Evolutionary conservation across 345 rosid genomes (phyloP), one percentile per base, ranked within the genome.

Genomic region (Mallotus nudiflorus): DNA sequence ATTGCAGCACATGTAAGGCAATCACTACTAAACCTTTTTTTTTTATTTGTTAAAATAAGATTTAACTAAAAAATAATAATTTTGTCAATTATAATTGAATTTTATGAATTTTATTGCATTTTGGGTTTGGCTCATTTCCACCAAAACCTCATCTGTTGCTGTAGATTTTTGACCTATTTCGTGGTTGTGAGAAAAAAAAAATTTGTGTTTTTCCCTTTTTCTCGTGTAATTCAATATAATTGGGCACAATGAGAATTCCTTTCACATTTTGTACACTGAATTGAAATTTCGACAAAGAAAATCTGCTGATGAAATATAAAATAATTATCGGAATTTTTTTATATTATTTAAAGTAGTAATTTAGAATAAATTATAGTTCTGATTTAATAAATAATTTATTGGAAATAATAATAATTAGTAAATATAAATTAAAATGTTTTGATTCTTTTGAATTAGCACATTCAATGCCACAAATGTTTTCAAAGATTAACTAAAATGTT

Each of bases 101-200:
- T 67, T 42, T 6, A 0, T 40, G 15, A 7, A 31, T 66, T 58
- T 27, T n/a, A 63, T 39, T 39, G 52, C 24, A 13, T 9, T 76
- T 1, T 61, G 62, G 65, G 79, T 39, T 75, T 40, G 78, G 83
- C 58, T 55, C 25, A 46, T 66, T 33, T 61, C 80, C 78, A 76
- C 73, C 49, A 33, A 1, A 49, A 19, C 37, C 40, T 28, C 0
- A 52, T 42, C n/a, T 29, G 44, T 27, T 42, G 0, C 28, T 9
- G 46, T 20, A 22, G 51, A 19, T 22, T 14, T 13, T 35, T 22
- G 70, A 58, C 42, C 44, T 58, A 6, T 20, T 28, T 18, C 4
- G 31, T 45, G 42, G n/a, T n/a, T 29, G 14, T 20, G 29, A 9
- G 19, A 42, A 42, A 42, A 33, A 33, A 6, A 33, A 42, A 42